Evolutionary conservation across 1,284 basidiomycete genomes (phyloP).

Genomic region (Takashimella koratensis): DNA sequence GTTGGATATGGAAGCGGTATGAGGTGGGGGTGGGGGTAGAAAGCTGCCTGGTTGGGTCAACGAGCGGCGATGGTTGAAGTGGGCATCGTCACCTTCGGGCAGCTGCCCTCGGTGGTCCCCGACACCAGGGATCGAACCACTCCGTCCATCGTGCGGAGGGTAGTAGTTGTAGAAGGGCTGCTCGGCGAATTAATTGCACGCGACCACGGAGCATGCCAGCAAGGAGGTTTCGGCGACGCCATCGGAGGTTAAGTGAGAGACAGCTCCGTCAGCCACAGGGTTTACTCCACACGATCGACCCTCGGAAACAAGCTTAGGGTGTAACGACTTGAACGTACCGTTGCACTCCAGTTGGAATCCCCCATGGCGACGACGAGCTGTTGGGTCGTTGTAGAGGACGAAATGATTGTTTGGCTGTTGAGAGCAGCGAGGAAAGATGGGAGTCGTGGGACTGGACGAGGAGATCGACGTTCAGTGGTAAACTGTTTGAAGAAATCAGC

Average conservation of each 20-base stretch:
- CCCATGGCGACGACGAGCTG: background rate
- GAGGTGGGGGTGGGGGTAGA: constrained; percentile 22
- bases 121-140: background rate
- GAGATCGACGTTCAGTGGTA: background rate
- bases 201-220: too few species aligned
- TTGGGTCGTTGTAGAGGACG: background rate
- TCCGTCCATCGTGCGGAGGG: background rate
- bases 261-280: background rate
- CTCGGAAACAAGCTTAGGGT: too few species aligned
- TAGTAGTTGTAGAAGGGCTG: constrained; percentile 21
- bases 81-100: constrained; percentile 11
- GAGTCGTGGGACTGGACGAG: background rate
- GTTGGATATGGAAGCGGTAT: background rate
- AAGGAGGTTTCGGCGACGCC: background rate
- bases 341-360: background rate
- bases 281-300: too few species aligned
- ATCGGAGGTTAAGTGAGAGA: background rate
- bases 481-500: background rate
- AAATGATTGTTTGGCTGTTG: background rate
- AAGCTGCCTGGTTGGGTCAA: constrained; percentile 18
- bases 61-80: constrained; percentile 13
- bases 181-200: background rate
- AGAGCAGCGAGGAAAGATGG: background rate
- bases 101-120: constrained; percentile 4
- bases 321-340: background rate